Evolutionary conservation across 768 basidiomycete genomes (phyloP).

Genomic region (Hygrocybe coccinea): DNA sequence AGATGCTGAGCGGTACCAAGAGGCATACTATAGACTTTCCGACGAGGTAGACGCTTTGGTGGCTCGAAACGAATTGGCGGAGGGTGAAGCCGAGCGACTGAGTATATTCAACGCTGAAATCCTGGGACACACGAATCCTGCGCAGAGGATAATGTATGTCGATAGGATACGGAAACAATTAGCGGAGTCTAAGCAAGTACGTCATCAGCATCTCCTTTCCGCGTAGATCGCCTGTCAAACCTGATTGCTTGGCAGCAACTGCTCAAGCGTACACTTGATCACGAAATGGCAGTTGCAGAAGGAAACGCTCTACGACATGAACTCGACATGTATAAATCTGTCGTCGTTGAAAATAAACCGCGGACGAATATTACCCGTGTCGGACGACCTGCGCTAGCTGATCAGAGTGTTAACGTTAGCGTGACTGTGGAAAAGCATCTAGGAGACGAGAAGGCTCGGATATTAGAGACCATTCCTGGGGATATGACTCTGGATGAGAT

Average conservation of each 20-base stretch:
- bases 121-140: constrained; percentile 76
- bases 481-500: constrained; percentile 53
- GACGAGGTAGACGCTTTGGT: constrained; percentile 62
- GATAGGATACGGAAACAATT: constrained; percentile 79
- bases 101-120: constrained; percentile 83
- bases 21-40: constrained; percentile 61
- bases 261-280: constrained; percentile 42
- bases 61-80: constrained; percentile 68
- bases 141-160: constrained; percentile 82
- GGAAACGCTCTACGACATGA: constrained; percentile 50
- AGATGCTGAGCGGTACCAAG: constrained; percentile 60
- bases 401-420: constrained; percentile 33
- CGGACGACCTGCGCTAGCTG: constrained; percentile 43
- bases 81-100: constrained; percentile 72
- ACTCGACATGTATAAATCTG: constrained; percentile 57
- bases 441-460: constrained; percentile 6
- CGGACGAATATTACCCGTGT: constrained; percentile 52
- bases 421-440: background rate
- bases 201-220: constrained; percentile 22
- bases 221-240: background rate
- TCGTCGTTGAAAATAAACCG: constrained; percentile 46
- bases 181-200: constrained; percentile 74
- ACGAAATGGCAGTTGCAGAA: constrained; percentile 39
- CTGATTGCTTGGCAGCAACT: constrained; percentile 38
- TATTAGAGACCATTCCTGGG: constrained; percentile 33